Evolutionary conservation across 768 basidiomycete genomes (phyloP), one percentile per base, ranked within the genome.

Genomic region (Panellus pusillus): DNA sequence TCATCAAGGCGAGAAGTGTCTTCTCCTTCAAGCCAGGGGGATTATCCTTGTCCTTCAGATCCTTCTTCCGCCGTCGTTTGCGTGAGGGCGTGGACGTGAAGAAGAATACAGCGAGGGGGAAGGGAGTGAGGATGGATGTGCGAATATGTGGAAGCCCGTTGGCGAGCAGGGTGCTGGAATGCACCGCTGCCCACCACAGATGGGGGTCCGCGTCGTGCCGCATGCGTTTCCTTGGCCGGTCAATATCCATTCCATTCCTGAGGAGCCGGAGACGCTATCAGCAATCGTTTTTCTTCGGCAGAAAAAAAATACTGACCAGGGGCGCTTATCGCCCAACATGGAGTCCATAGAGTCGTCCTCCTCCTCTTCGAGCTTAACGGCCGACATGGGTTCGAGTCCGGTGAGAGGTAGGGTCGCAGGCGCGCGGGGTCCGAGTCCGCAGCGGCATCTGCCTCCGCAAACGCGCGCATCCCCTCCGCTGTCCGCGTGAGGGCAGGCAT

Each of bases 161-260:
- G 20, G 76, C 79, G 24, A 89, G 67, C 18, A 90, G 72, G 2
- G 74, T 63, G 60, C 87, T 82, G 2, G 80, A 82, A 59, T 82
- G 81, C 35, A 83, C 76, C 4, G 84, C 86, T 27, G 79, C 75
- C 90, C 90, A 92, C 91, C 91, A 93, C 6, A 86, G 67, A 35
- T 84, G 79, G 6, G 76, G 61, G 38, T 80, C 79, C 42, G 76
- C 73, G 50, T 74, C 71, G 17, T 72, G 77, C 31, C 86, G 80
- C 12, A 74, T 69, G 36, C 86, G 84, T 70, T 91, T 91, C 36
- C 80, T 78, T 8, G 86, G 81, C 36, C 83, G 79, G 49, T 70
- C 75, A 8, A 35, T 35, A 35, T 61, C 50, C 63, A 70, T 35
- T 11, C 71, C 72, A 52, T 70, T 75, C 52, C 70, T 72, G 43